phyloP scores from a whole-genome alignment of 768 basidiomycete species.

The Imleria badia region DNA sequence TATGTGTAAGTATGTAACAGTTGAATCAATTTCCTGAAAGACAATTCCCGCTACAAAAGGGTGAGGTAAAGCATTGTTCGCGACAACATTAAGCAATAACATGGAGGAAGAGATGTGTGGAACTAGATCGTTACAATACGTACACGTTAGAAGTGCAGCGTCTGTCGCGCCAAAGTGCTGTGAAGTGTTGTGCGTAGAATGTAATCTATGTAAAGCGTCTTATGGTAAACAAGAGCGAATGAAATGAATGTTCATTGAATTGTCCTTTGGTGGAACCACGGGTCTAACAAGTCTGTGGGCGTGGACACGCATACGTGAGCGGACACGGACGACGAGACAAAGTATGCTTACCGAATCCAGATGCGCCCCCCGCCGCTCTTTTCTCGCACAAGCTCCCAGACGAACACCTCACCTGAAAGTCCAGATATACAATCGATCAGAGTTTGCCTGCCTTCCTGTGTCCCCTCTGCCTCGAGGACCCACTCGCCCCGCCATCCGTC shows the following conservation, averaged over 20 bases:
- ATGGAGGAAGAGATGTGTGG: constrained; percentile 1
- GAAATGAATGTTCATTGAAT: constrained; percentile 16
- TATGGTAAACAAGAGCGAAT: constrained; percentile 24
- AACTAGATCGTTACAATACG: constrained; percentile 11
- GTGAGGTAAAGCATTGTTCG: constrained; percentile 8
- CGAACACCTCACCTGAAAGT: constrained; percentile 33
- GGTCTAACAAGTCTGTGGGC: constrained; percentile 24
- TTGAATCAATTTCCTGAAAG: neutral
- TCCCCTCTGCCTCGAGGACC: constrained; percentile 79
- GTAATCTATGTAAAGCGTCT: constrained; percentile 22
- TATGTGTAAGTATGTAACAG: neutral
- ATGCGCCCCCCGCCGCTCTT: constrained; percentile 57
- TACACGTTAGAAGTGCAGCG: constrained; percentile 14
- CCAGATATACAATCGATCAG: constrained; percentile 54
- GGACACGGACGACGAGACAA: neutral
- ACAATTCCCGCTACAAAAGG: neutral
- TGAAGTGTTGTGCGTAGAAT: constrained; percentile 7
- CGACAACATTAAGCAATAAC: constrained; percentile 18
- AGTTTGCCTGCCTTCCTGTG: constrained; percentile 57
- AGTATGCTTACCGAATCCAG: constrained; percentile 60
- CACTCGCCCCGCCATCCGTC: constrained; percentile 78
- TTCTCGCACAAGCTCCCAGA: constrained; percentile 62
- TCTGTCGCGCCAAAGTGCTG: constrained; percentile 5
- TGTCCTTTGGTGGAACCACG: constrained; percentile 20
- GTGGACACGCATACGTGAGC: neutral